A percentile compares a stretch with the other conserved stretches of the same genome.
Evolutionary conservation across 805 yeast genomes (phyloP).

Genomic region (Candida tammaniensis): DNA sequence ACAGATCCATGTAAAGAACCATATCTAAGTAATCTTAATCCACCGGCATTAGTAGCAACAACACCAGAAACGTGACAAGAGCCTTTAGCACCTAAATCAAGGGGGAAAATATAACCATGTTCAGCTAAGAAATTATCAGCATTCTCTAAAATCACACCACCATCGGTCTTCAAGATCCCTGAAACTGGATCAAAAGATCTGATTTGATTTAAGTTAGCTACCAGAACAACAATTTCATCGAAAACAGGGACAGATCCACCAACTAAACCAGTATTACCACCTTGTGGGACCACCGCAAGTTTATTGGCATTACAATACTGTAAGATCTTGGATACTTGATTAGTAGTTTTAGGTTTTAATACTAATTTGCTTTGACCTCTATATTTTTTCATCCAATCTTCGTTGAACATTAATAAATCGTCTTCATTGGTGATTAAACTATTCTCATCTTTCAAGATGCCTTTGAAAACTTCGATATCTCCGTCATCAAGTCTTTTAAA

Average conservation of each 20-base stretch:
- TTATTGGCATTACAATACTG: slow-evolving; percentile 74
- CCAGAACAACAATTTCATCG: slow-evolving; percentile 79
- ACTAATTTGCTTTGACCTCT: slow-evolving; percentile 82
- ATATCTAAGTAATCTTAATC: slow-evolving; percentile 79
- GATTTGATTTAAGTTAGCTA: slow-evolving; percentile 69
- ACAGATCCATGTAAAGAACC: slow-evolving; percentile 93
- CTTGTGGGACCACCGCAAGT: slow-evolving; percentile 91
- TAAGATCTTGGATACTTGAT: slow-evolving; percentile 73
- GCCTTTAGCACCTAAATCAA: slow-evolving; percentile 95
- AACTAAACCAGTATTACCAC: slow-evolving; percentile 95
- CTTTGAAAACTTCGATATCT: slow-evolving; percentile 61
- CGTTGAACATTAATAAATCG: slow-evolving; percentile 71
- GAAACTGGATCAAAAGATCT: slow-evolving; percentile 78
- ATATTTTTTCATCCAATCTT: slow-evolving; percentile 94
- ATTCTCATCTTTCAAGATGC: slow-evolving; percentile 49
- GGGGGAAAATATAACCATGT: slow-evolving; percentile 85
- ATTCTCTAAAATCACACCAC: slow-evolving; percentile 83
- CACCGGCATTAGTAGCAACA: slow-evolving; percentile 96
- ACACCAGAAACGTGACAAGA: slow-evolving; percentile 95
- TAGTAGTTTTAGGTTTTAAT: slow-evolving; percentile 76
- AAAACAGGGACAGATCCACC: slow-evolving; percentile 93
- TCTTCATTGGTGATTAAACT: slow-evolving; percentile 54
- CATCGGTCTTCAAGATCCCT: slow-evolving; percentile 85
- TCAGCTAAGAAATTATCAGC: slow-evolving; percentile 80
- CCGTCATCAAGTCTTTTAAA: slow-evolving; percentile 51